A percentile compares a stretch with the other conserved stretches of the same genome.
Evolutionary conservation across 1,139 yeast species (phyloP).

Genomic region (Lodderomyces jiufengensis): DNA sequence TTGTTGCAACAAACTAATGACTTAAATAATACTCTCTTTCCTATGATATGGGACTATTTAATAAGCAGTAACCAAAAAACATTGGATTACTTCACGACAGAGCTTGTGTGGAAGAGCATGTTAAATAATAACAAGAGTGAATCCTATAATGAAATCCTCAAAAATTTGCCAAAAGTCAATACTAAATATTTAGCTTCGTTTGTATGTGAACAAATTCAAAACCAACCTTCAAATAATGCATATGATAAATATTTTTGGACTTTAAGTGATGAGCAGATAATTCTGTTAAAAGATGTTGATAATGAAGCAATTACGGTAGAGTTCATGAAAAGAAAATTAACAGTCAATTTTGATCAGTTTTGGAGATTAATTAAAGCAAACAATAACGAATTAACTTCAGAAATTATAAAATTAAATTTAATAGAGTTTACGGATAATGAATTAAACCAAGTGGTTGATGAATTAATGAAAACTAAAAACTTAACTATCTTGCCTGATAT

Average conservation of each 20-base stretch:
- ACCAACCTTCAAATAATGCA: too few relatives aligned
- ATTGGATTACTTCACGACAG: constrained; percentile 17
- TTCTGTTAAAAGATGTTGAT: constrained; percentile 3
- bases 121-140: constrained; percentile 1
- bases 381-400: constrained; percentile 5
- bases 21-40: constrained; percentile 20
- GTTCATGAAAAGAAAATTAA: constrained; percentile 5
- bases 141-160: constrained; percentile 11
- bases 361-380: constrained; percentile 4
- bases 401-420: constrained; percentile 19
- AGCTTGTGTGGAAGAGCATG: constrained; percentile 16
- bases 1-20: constrained; percentile 17
- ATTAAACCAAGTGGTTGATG: constrained; percentile 15
- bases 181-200: constrained; percentile 5
- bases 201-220: constrained; percentile 5
- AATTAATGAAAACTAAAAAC: constrained; percentile 16
- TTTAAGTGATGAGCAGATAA: constrained; percentile 14
- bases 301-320: constrained; percentile 2
- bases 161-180: constrained; percentile 5
- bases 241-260: constrained; percentile 16
- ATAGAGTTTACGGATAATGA: constrained; percentile 21
- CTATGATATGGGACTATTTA: constrained; percentile 43
- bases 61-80: constrained; percentile 12
- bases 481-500: constrained; percentile 23
- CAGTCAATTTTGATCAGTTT: constrained; percentile 7